A percentile compares a stretch with the other conserved stretches of the same genome.
phyloP scores from a whole-genome alignment of 192 early-diverging fungal species.

The Oehlia diaphana region DNA sequence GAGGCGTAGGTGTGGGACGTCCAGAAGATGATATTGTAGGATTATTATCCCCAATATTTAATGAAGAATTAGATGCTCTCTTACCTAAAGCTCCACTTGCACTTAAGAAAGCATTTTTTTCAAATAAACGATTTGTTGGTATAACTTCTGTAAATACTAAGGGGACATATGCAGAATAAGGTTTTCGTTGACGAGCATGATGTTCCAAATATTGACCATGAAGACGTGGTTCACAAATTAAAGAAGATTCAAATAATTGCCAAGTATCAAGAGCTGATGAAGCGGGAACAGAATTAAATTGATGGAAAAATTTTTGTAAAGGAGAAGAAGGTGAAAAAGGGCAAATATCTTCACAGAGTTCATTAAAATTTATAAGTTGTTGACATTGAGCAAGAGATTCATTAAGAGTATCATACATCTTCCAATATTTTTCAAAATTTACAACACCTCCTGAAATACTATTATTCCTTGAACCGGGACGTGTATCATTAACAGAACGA shows the following conservation, averaged over 20 bases:
- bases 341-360: not conserved
- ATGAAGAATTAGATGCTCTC: constrained; percentile 1
- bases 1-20: constrained; percentile 16
- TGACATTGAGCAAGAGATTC: not conserved
- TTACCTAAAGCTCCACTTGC: constrained; percentile 33
- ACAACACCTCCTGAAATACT: constrained; percentile 27
- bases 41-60: not conserved
- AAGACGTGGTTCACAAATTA: constrained; percentile 40
- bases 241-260: constrained; percentile 42
- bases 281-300: constrained; percentile 37
- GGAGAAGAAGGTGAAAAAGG: constrained; percentile 9
- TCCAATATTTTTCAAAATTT: constrained; percentile 44
- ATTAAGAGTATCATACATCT: constrained; percentile 39
- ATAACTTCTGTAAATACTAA: constrained; percentile 39
- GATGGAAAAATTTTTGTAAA: constrained; percentile 42
- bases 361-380: not conserved
- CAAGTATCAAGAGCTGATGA: constrained; percentile 33
- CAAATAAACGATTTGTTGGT: constrained; percentile 31
- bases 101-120: constrained; percentile 27
- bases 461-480: constrained; percentile 21
- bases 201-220: constrained; percentile 45
- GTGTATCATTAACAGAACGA: not conserved
- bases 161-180: constrained; percentile 36
- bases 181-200: constrained; percentile 40
- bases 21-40: not conserved